Conservation (phyloP, 306 rosid genomes). For the cucumber (Cucumis sativus) region DNA sequence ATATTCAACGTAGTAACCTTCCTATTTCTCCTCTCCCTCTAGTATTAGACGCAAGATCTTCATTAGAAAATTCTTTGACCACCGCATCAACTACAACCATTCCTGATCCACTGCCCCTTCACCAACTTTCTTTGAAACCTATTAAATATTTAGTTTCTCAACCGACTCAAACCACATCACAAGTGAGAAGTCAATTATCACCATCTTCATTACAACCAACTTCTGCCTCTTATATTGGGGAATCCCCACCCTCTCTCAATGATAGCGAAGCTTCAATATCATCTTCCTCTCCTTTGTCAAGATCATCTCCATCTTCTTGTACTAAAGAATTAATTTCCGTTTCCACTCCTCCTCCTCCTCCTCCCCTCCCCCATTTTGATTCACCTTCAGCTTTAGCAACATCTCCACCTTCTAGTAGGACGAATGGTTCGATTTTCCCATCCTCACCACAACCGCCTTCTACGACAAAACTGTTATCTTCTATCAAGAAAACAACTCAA, state of each 20-base stretch:
- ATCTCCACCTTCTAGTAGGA: slow-evolving; percentile 10
- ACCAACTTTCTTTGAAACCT: slow-evolving; percentile 13
- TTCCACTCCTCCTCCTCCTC: slow-evolving; percentile 14
- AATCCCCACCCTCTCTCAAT: background rate
- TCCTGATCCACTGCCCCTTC: slow-evolving; percentile 8
- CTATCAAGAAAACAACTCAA: slow-evolving; percentile 10
- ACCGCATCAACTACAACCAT: slow-evolving; percentile 15
- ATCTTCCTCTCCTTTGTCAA: slow-evolving; percentile 14
- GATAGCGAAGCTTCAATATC: slow-evolving; percentile 11
- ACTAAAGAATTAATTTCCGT: slow-evolving; percentile 14
- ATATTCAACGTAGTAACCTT: slow-evolving; percentile 20
- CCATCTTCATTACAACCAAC: slow-evolving; percentile 14
- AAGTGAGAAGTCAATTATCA: slow-evolving; percentile 16
- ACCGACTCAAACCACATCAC: slow-evolving; percentile 15
- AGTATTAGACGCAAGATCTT: slow-evolving; percentile 12
- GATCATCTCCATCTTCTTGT: slow-evolving; percentile 14
- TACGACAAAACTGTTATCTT: slow-evolving; percentile 4
- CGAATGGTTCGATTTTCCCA: slow-evolving; percentile 23
- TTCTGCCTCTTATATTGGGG: background rate
- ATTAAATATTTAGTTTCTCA: slow-evolving; percentile 10
- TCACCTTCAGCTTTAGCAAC: slow-evolving; percentile 15
- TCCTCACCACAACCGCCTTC: slow-evolving; percentile 24
- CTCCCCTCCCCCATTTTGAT: background rate
- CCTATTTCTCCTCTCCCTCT: slow-evolving; percentile 20
- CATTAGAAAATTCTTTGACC: slow-evolving; percentile 21